These are phyloP conservation scores for Schrenkiella parvula DNA, from an alignment of 345 rosid species.

Conservation along the genomic window DNA sequence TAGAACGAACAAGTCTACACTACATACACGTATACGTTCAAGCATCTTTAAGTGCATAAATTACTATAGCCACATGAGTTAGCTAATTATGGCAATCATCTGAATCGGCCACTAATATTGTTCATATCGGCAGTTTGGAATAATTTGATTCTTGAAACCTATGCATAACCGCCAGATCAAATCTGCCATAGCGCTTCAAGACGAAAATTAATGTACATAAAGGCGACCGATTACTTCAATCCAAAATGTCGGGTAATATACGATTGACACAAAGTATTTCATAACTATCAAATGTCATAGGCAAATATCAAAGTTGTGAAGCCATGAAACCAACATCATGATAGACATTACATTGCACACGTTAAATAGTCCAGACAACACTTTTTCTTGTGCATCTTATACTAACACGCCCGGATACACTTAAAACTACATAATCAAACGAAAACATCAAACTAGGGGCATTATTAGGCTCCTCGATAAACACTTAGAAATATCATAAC, in stretches of 20 bases:
- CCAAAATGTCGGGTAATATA: constrained; percentile 9
- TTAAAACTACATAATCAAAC: not conserved
- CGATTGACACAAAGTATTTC: not conserved
- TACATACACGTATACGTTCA: not conserved
- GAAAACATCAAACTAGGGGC: not conserved
- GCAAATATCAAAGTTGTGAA: not conserved
- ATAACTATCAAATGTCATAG: not conserved
- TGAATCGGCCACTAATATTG: not conserved
- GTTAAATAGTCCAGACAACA: constrained; percentile 6
- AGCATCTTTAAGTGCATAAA: not conserved
- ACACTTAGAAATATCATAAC: constrained; percentile 7
- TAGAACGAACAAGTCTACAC: not conserved
- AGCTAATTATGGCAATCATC: not conserved
- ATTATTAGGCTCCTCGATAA: constrained; percentile 1
- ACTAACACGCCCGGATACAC: not conserved
- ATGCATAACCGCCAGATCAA: not conserved
- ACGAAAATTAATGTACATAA: constrained; percentile 2
- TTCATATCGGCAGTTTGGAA: not conserved
- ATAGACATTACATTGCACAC: not conserved
- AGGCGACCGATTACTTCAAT: not conserved
- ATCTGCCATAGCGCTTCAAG: not conserved
- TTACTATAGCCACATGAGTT: not conserved
- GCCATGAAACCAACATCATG: not conserved
- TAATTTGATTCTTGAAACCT: not conserved
- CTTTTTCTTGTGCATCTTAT: not conserved